Evolutionary conservation across 495 filamentous ascomycete genomes (phyloP).

Genomic region (Penicillium fimorum): DNA sequence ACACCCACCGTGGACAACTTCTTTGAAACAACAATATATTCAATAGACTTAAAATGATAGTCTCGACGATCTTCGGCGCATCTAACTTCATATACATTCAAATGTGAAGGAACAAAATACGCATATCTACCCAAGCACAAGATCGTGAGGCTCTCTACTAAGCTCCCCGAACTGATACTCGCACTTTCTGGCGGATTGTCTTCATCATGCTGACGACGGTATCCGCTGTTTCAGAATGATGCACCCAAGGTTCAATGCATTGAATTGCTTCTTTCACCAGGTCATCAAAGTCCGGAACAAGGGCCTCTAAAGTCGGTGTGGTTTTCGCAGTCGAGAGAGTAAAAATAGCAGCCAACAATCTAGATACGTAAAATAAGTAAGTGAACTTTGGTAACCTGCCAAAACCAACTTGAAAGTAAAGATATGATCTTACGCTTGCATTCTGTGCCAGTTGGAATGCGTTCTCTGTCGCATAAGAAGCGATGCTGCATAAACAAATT

Average conservation of each 20-base stretch:
- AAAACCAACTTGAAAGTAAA: no score
- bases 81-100: background rate
- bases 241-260: constrained; percentile 17
- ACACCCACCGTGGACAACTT: background rate
- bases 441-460: constrained; percentile 18
- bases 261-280: constrained; percentile 14
- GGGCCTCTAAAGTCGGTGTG: constrained; percentile 14
- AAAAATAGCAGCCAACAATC: constrained; percentile 20
- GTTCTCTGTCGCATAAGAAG: constrained; percentile 16
- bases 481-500: constrained; percentile 12
- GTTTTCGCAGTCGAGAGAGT: constrained; percentile 20
- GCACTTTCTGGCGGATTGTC: constrained; percentile 20
- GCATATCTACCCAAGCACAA: background rate
- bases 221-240: constrained; percentile 17
- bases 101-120: background rate
- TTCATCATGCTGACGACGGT: constrained; percentile 20
- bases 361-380: background rate
- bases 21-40: background rate
- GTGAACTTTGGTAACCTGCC: background rate
- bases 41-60: background rate
- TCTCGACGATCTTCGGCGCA: background rate
- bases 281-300: constrained; percentile 22
- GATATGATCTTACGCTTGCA: constrained; percentile 17
- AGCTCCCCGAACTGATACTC: constrained; percentile 3
- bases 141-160: background rate